Evolutionary conservation across 306 rosid species (phyloP), one percentile per base, ranked within the genome.

Genomic region (Corylus avellana): DNA sequence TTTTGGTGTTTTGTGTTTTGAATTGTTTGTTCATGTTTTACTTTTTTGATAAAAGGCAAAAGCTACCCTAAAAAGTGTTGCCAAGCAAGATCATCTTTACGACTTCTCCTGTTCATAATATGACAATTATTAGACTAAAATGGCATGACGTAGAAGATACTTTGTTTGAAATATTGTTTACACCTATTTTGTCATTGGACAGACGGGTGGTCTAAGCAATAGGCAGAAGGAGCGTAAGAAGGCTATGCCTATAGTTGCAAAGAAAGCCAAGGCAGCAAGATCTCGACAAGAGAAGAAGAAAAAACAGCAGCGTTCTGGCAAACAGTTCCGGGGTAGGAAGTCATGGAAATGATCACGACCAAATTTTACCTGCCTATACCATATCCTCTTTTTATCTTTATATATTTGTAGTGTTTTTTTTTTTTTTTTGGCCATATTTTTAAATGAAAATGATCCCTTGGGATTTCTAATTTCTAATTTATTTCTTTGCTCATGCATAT

Each of bases 121-220:
- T 39, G 32, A 39, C 25, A 13, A 2, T 32, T 39, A 32, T 20
- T 37, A 16, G 58, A 44, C 55, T 59, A 0, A 12, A 56, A 39
- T 62, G 46, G 4, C 55, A 2, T 4, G 8, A 1, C 5, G 25
- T 70, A 37, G n/a, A 20, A 55, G 32, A 39, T 39, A 42, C 20
- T 14, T 63, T 16, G 16, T 64, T 63, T 64, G 47, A 64, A 64
- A 27, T 37, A 17, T 67, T 67, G 49, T 8, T 39, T 17, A 17
- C 8, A 8, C 12, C 50, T 69, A 35, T 70, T 75, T 86, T 1
- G 8, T 72, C 44, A 11, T 48, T 75, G 70, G 55, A 72, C 88
- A 94, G 98, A 90, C 92, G 70, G 98, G 98, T 59, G 97, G 97
- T 66, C 75, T 84, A 73, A 94, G 94, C 90, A 94, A 94, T 85